phyloP scores from a whole-genome alignment of 257 asterid genomes.

The Solanum pinnatisectum region DNA sequence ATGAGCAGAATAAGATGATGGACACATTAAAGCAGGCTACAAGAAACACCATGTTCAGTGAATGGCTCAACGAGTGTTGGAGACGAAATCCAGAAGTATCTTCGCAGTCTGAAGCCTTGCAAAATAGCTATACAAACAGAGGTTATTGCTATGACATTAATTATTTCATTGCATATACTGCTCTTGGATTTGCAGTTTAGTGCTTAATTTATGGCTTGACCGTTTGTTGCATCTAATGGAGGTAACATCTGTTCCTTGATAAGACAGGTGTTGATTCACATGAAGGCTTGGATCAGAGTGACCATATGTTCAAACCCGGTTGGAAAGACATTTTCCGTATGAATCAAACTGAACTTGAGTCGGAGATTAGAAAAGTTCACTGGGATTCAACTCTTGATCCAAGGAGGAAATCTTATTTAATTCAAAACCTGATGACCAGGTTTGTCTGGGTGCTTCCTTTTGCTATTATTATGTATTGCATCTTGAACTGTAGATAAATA shows the following conservation, averaged over 20 bases:
- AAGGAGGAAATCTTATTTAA: conserved; percentile 35
- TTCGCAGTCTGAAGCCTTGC: conserved; percentile 15
- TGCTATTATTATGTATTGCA: background rate
- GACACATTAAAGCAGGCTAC: conserved; percentile 42
- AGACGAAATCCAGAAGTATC: conserved; percentile 25
- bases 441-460: conserved; percentile 1
- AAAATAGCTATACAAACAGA: conserved; percentile 3
- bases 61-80: conserved; percentile 43
- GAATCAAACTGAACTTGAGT: conserved; percentile 45
- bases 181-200: background rate
- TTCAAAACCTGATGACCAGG: conserved; percentile 47
- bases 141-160: conserved; percentile 6
- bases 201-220: background rate
- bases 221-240: background rate
- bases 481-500: background rate
- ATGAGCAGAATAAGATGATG: conserved; percentile 42
- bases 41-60: conserved; percentile 41
- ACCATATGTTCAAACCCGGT: conserved; percentile 37
- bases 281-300: conserved; percentile 21
- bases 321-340: conserved; percentile 47
- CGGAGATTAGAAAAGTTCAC: conserved; percentile 40
- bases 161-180: background rate
- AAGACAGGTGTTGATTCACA: conserved; percentile 18
- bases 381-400: conserved; percentile 37
- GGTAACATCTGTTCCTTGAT: background rate